Evolutionary conservation across 768 basidiomycete genomes (phyloP).

Genomic region (Phanerochaete sordida): DNA sequence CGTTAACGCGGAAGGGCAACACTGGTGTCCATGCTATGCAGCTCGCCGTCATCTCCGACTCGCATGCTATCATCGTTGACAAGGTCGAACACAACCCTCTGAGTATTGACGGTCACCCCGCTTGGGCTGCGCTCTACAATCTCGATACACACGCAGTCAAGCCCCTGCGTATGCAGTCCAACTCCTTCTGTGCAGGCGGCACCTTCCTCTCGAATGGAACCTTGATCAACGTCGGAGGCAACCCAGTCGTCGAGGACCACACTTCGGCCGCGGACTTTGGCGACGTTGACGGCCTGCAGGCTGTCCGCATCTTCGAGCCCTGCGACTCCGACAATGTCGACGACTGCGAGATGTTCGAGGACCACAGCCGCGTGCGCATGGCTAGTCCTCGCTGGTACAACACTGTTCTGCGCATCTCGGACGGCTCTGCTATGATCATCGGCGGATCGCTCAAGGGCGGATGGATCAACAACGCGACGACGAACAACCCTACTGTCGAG

Average conservation of each 20-base stretch:
- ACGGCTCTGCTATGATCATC: slow-evolving; percentile 82
- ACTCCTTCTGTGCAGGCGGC: slow-evolving; percentile 87
- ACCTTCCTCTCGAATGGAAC: slow-evolving; percentile 76
- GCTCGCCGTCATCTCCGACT: slow-evolving; percentile 60
- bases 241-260: slow-evolving; percentile 63
- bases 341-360: slow-evolving; percentile 61
- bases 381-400: slow-evolving; percentile 82
- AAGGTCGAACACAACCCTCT: slow-evolving; percentile 87
- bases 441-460: slow-evolving; percentile 81
- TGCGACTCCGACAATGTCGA: slow-evolving; percentile 47
- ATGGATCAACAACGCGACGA: slow-evolving; percentile 81
- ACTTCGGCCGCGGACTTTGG: slow-evolving; percentile 75
- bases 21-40: slow-evolving; percentile 84
- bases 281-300: slow-evolving; percentile 69
- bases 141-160: slow-evolving; percentile 57
- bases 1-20: slow-evolving; percentile 56
- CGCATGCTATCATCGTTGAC: slow-evolving; percentile 72
- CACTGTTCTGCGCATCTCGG: slow-evolving; percentile 62
- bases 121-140: slow-evolving; percentile 78
- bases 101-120: slow-evolving; percentile 68
- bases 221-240: slow-evolving; percentile 76
- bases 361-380: slow-evolving; percentile 62
- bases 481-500: slow-evolving; percentile 79
- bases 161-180: slow-evolving; percentile 65
- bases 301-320: slow-evolving; percentile 68